Evolutionary conservation across 352 stramenopile species (phyloP), one percentile per base, ranked within the genome.

Genomic region (Phytophthora cactorum): DNA sequence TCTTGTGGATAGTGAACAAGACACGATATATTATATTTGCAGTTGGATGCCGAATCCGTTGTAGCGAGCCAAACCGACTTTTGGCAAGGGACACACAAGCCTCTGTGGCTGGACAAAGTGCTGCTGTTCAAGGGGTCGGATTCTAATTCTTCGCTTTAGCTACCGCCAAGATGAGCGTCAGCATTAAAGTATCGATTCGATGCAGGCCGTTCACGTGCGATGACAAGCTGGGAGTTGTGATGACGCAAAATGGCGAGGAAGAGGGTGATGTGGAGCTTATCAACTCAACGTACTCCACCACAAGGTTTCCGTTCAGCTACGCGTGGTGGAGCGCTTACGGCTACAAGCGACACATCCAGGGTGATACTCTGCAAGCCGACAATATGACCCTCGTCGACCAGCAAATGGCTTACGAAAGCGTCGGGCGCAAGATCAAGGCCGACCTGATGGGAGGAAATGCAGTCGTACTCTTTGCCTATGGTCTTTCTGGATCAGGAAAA

Each of bases 401-500:
- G 73, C 68, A 96, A 59, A 86, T 92, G 65, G 94, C 94, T 4
- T 98, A 98, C 79, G 76, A 89, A 3, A 84, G 79, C 22, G 84
- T 96, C 49, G 95, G 94, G 2, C 69, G 72, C 34, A 98, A 98
- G 78, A 98, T 98, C 69, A 98, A 98, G 65, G 63, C 78, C 17
- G 93, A 98, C 61, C 71, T 98, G 36, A 77, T 97, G 54, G 75
- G 79, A 17, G 93, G 92, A 14, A 98, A 98, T 58, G 88, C 91
- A n/a, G 91, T 98, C 51, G 93, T 98, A 55, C 74, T 98, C 25
- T 98, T 98, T 64, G 93, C 93, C 27, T 98, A 98, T 74, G 93
- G 93, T 25, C 77, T 98, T 43, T 96, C 84, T 29, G 93, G 93
- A 6, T 97, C 88, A 3, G 93, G 93, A 44, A 98, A 98, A 65